These are phyloP conservation scores for Fusarium goolgardi DNA, from an alignment of 2,329 filamentous ascomycete genomes.

Conservation along the genomic window DNA sequence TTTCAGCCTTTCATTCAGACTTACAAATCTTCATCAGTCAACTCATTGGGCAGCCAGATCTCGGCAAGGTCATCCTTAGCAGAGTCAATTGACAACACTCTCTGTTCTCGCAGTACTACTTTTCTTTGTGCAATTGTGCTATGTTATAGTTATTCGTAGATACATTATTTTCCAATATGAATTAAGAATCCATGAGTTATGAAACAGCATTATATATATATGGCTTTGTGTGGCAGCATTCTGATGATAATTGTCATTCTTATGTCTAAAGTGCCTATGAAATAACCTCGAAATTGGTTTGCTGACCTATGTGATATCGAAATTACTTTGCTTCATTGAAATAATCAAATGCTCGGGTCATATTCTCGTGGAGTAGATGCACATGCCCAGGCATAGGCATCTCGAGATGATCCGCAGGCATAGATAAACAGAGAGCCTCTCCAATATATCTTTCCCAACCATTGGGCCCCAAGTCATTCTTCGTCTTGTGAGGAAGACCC, in stretches of 20 bases:
- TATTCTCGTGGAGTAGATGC: not conserved
- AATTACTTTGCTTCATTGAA: not conserved
- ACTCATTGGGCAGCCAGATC: no score
- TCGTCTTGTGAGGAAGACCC: not conserved
- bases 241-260: not conserved
- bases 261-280: not conserved
- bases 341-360: not conserved
- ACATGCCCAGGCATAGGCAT: constrained; percentile 7
- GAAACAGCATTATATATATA: not conserved
- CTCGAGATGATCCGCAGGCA: constrained; percentile 1
- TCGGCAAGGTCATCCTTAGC: no score
- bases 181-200: not conserved
- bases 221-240: not conserved
- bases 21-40: no score
- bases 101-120: no score
- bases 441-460: constrained; percentile 1
- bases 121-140: not conserved
- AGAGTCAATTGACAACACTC: no score
- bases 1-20: no score
- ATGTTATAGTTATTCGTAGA: not conserved
- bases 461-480: not conserved
- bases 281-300: no score
- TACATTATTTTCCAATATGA: not conserved
- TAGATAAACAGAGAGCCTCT: not conserved
- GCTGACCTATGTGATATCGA: not conserved